Evolutionary conservation across 2,329 filamentous ascomycete genomes (phyloP), one percentile per base, ranked within the genome.

Genomic region (Aspergillus quadrilineatus): DNA sequence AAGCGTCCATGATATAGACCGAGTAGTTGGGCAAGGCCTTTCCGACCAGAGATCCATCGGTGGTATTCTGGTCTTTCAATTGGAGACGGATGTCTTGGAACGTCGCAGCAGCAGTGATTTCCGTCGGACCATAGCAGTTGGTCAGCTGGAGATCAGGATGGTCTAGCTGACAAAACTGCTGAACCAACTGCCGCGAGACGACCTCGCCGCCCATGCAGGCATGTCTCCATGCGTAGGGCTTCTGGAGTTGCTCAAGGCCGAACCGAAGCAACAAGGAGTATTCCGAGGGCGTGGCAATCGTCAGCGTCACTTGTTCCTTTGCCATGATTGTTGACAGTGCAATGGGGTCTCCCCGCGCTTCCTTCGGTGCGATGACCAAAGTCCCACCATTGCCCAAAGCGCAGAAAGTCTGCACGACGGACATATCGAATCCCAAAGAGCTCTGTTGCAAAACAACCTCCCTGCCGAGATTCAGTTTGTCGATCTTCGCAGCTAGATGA

Each of bases 51-150:
- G 10, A 6, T 17, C 39, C n/a, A 22, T 22, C 39, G 6, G 8
- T 17, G 6, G n/a, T 14, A 6, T 3, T 42, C n/a, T 17, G n/a
- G n/a, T 9, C n/a, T 26, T 6, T 15, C 39, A 1, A 2, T 14
- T 10, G 7, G 10, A 14, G 12, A 10, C 6, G 3, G 14, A 68
- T 51, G 7, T 65, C 57, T 15, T n/a, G 53, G 8, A 55, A 41
- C 15, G 54, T 62, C 29, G 59, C 66, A 7, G 60, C 60, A 17
- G 66, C 41, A 3, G 65, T 65, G 17, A 62, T 60, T 52, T 72
- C 69, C 0, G 67, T 58, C 0, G 70, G 70, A 1, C 70, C 69
- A 28, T 72, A 72, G 1, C 30, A 62, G 49, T 72, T 70, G 17
- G 65, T 53, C 8, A 68, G 37, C 12, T 12, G 56, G 6, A 67